A percentile compares a stretch with the other conserved stretches of the same genome.
These are phyloP conservation scores for Ascochyta rabiei DNA, from an alignment of 2,329 filamentous ascomycete genomes.

Conservation along the genomic window DNA sequence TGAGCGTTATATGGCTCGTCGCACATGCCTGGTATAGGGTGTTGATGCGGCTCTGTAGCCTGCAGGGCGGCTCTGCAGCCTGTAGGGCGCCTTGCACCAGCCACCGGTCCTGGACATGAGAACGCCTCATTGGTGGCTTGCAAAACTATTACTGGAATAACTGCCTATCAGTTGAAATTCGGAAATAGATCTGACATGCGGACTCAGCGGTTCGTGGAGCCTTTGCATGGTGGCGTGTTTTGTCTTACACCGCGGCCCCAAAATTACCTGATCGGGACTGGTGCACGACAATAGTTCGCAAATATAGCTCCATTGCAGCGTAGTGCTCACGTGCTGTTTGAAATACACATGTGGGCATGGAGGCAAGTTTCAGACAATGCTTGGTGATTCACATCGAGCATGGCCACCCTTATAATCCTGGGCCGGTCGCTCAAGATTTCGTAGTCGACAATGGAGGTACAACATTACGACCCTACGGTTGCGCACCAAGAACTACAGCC, in stretches of 20 bases:
- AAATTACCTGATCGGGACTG: background rate
- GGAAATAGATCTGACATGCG: background rate
- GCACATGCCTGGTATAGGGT: slow-evolving; percentile 10
- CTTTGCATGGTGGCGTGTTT: slow-evolving; percentile 3
- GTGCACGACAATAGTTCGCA: slow-evolving; percentile 10
- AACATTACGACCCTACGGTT: background rate
- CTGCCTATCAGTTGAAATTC: background rate
- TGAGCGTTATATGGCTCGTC: background rate
- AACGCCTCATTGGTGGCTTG: background rate
- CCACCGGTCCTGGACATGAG: background rate
- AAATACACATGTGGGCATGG: background rate
- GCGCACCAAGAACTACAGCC: background rate
- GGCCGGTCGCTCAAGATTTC: background rate
- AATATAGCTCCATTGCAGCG: slow-evolving; percentile 11
- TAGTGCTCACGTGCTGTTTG: slow-evolving; percentile 14
- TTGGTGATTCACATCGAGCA: background rate
- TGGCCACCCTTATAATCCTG: background rate
- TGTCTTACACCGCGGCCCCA: slow-evolving; percentile 4
- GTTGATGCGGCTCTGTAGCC: slow-evolving; percentile 12
- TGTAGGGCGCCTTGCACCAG: slow-evolving; percentile 8
- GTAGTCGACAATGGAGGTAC: background rate
- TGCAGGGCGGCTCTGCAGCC: slow-evolving; percentile 8
- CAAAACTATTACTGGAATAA: background rate
- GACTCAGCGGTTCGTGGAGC: background rate
- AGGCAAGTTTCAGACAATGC: background rate